Evolutionary conservation across 2,329 filamentous ascomycete species (phyloP), one percentile per base, ranked within the genome.

Genomic region (Ceratocystiopsis minuta): DNA sequence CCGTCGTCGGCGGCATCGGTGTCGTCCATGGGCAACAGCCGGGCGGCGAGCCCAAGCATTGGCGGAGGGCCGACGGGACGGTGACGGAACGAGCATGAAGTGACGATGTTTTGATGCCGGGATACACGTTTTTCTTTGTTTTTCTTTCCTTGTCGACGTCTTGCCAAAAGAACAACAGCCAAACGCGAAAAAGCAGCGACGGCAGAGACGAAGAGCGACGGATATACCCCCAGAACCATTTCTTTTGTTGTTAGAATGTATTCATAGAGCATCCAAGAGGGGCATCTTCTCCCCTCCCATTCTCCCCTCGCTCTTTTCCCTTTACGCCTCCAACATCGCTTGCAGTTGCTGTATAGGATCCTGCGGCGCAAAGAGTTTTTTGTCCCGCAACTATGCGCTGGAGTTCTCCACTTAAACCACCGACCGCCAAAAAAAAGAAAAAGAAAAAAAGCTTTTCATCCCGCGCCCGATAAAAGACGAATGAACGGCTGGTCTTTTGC

Each of bases 1-100:
- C 31, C 43, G 35, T 13, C 39, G 35, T 41, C 45, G 15, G 41
- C 46, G 28, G 31, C 38, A 16, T 24, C 42, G 32, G 10, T 13
- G 52, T 64, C 67, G 33, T 64, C 60, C 12, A 62, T 62, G 36
- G 68, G 65, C 46, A 51, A 49, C 36, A 65, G 60, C 47, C 57
- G 57, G 15, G 54, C 57, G 16, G 60, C 54, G 31, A 65, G 60
- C 43, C 62, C 61, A 34, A 33, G 33, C 33, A 34, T 41, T 28
- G 38, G 37, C 31, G 36, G 31, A 6, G 24, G 24, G 11, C 24
- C 24, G 7, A 28, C 24, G 24, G 24, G 24, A 10, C 24, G 24
- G 24, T 28, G 24, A 28, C 24, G 7, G 24, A 10, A 28, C 11
- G 24, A 28, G 24, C 24, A 28, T 28, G 24, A 28, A 28, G 11